phyloP scores from a whole-genome alignment of 257 asterid genomes.

The Plantago ovata region DNA sequence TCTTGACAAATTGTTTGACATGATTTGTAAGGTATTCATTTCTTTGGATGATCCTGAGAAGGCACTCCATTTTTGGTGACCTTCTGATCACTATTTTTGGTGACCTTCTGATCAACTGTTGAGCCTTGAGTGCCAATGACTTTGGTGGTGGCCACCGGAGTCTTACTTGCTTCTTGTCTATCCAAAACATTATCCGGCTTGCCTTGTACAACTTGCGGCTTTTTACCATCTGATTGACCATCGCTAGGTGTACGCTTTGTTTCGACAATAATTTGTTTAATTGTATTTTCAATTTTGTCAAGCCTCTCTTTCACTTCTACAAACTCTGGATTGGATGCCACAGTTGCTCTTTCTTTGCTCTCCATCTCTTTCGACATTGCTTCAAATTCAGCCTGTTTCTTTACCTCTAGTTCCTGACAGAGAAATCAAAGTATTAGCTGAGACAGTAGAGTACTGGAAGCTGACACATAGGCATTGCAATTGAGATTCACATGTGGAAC shows the following conservation, averaged over 20 bases:
- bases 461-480: background rate
- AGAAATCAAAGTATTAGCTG: constrained; percentile 8
- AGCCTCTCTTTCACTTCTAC: constrained; percentile 75
- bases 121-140: constrained; percentile 22
- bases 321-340: constrained; percentile 54
- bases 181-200: constrained; percentile 18
- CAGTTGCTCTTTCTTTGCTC: constrained; percentile 50
- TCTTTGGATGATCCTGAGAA: constrained; percentile 15
- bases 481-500: background rate
- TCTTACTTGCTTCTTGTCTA: constrained; percentile 21
- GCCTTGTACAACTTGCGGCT: constrained; percentile 20
- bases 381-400: constrained; percentile 85
- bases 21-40: constrained; percentile 4
- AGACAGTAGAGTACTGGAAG: constrained; percentile 10
- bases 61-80: constrained; percentile 18
- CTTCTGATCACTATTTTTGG: no score
- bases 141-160: constrained; percentile 12
- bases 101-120: constrained; percentile 18
- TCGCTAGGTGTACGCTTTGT: constrained; percentile 37
- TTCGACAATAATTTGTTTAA: constrained; percentile 53
- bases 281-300: constrained; percentile 58
- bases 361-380: constrained; percentile 84
- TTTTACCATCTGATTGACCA: constrained; percentile 12
- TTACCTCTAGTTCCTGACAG: constrained; percentile 61
- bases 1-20: no score